Evolutionary conservation across 345 rosid species (phyloP).

Genomic region (Hibiscus syriacus): DNA sequence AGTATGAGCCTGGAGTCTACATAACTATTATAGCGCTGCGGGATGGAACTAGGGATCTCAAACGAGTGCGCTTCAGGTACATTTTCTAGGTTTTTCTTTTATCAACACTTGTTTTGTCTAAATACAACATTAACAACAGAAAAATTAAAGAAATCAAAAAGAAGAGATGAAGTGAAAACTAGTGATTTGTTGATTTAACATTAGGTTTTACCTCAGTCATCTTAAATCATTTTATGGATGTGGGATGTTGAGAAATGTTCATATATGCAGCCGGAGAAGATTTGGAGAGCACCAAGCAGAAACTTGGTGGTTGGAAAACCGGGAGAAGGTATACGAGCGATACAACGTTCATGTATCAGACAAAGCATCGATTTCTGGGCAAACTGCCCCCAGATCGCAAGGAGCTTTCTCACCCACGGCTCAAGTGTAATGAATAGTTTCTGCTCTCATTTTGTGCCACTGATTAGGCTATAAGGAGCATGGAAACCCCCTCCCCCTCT

Average conservation of each 20-base stretch:
- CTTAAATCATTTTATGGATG: neutral
- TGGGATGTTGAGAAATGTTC: neutral
- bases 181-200: neutral
- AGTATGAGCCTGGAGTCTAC: slow-evolving; percentile 88
- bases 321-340: slow-evolving; percentile 70
- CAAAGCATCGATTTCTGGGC: slow-evolving; percentile 49
- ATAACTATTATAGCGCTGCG: slow-evolving; percentile 74
- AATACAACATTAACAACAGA: neutral
- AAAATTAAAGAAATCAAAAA: neutral
- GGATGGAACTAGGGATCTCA: slow-evolving; percentile 93
- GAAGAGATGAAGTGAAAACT: neutral
- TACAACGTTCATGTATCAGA: slow-evolving; percentile 75
- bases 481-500: neutral
- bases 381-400: slow-evolving; percentile 45
- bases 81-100: neutral
- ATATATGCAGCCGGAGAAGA: too few relatives aligned
- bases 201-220: too few relatives aligned
- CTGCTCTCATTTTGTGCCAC: slow-evolving; percentile 15
- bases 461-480: neutral
- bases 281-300: too few relatives aligned
- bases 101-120: neutral
- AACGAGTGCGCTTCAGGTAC: slow-evolving; percentile 98
- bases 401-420: slow-evolving; percentile 46
- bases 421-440: slow-evolving; percentile 23
- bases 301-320: slow-evolving; percentile 96